Percentiles rank a stretch among this genome's conserved stretches.
phyloP scores from a whole-genome alignment of 2,329 filamentous ascomycete genomes.

The Trichoderma brevicompactum region DNA sequence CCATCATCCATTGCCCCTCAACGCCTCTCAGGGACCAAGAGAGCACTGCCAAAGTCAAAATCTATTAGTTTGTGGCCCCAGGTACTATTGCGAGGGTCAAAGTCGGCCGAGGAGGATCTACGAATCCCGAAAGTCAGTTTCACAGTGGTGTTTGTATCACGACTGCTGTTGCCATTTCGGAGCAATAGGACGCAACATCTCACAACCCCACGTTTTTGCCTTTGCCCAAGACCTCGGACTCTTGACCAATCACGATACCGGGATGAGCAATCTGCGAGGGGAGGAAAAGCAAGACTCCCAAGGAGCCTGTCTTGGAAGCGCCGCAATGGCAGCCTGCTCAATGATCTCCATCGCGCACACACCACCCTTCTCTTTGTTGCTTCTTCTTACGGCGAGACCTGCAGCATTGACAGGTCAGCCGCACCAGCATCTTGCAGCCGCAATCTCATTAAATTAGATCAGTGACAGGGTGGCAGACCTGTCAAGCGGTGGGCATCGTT shows the following conservation, averaged over 20 bases:
- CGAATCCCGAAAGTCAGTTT: slow-evolving; percentile 1
- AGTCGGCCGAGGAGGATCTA: background rate
- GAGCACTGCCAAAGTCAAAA: slow-evolving; percentile 24
- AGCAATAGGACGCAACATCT: background rate
- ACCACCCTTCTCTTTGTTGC: slow-evolving; percentile 5
- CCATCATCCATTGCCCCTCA: slow-evolving; percentile 4
- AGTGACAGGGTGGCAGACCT: background rate
- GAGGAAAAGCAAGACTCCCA: background rate
- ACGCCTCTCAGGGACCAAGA: slow-evolving; percentile 24
- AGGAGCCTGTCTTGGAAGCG: background rate
- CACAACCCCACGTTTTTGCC: slow-evolving; percentile 22
- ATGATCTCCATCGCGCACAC: background rate
- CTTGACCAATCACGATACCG: slow-evolving; percentile 2
- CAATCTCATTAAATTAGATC: slow-evolving; percentile 25
- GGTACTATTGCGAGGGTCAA: background rate
- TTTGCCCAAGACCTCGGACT: slow-evolving; percentile 6
- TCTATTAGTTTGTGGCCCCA: background rate
- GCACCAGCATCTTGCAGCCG: slow-evolving; percentile 21
- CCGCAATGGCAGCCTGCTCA: slow-evolving; percentile 12
- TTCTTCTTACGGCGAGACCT: slow-evolving; percentile 10
- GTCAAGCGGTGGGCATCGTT: background rate
- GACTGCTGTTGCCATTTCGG: background rate
- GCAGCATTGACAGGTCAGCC: slow-evolving; percentile 26
- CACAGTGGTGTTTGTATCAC: slow-evolving; percentile 2
- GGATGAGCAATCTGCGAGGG: background rate